Base-by-base conservation (phyloP, 2,329 filamentous ascomycete species). In the Stachybotrys echinatus region DNA sequence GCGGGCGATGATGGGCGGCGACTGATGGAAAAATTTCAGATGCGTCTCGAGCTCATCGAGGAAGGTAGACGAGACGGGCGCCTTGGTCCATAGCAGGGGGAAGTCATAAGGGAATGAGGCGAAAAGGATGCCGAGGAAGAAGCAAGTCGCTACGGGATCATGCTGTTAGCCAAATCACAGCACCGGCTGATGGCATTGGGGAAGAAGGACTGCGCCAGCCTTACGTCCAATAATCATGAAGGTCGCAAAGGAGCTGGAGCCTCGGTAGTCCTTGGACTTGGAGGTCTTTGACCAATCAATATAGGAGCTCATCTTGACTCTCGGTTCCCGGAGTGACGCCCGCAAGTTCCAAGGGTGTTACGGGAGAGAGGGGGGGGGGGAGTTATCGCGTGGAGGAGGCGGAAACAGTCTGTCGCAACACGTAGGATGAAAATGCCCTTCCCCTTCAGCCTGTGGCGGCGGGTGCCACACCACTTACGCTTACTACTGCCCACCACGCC, bases 101-200 rank as follows among this genome's bases (percentile, higher is more conserved):
- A 90, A 94, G 77, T 95, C 94, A 77, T 97, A 99, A 54, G 94
- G 92, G 72, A 97, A 95, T 55, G 86, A 85, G 61, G 91, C 91
- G 81, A 97, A 99, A 71, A 99, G 86, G 69, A 97, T 91, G 61
- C 94, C 94, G 56, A 99, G 87, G 81, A 97, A 96, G 82, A 99
- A 99, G 71, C 89, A 96, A 57, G 88, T 91, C 56, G 88, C 88
- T 92, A 61, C 37, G 47, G 18, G 43, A n/a, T n/a, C n/a, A n/a
- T n/a, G n/a, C n/a, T 34, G 27, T 34, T 37, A 48, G 45, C 46
- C 20, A 58, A 48, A 40, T 23, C 23, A 27, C 20, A 31, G 48
- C 23, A 49, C 51, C 50, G 14, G 47, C 42, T n/a, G 23, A 23
- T 23, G 52, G 37, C 45, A n/a, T 23, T n/a, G 23, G 50, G 43